Conservation (phyloP, 169 alveolate species). For the Plasmodium inui region DNA sequence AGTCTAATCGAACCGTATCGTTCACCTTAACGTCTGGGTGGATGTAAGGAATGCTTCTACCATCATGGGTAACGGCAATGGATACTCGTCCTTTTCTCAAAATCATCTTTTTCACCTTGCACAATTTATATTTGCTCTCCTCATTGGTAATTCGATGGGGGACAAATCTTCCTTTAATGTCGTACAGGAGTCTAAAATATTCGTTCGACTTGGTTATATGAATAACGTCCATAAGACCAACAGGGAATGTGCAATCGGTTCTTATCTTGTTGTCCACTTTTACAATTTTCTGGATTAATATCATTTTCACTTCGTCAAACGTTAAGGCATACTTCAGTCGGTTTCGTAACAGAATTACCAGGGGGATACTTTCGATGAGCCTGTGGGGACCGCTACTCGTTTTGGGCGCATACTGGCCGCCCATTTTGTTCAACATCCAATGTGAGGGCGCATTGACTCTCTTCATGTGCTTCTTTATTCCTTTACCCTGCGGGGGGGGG, state of each 20-base stretch:
- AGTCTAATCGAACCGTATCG: slow-evolving; percentile 96
- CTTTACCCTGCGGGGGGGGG: slow-evolving; percentile 93
- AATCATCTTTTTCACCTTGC: slow-evolving; percentile 94
- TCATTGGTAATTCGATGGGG: slow-evolving; percentile 95
- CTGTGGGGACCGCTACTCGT: slow-evolving; percentile 98
- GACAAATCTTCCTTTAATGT: slow-evolving; percentile 98
- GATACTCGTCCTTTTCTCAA: slow-evolving; percentile 97
- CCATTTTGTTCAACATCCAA: slow-evolving; percentile 98
- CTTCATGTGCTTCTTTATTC: slow-evolving; percentile 99
- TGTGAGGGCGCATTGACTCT: slow-evolving; percentile 98
- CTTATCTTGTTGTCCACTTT: slow-evolving; percentile 97
- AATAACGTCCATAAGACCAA: slow-evolving; percentile 98
- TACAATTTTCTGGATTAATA: slow-evolving; percentile 96
- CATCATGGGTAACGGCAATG: slow-evolving; percentile 97
- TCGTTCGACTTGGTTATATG: slow-evolving; percentile 95
- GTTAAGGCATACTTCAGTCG: slow-evolving; percentile 95
- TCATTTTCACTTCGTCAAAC: slow-evolving; percentile 94
- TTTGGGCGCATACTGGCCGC: slow-evolving; percentile 95
- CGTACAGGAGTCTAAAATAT: slow-evolving; percentile 96
- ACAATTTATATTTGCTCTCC: slow-evolving; percentile 96
- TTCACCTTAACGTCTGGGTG: slow-evolving; percentile 98
- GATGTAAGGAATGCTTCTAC: slow-evolving; percentile 98
- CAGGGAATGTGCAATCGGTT: slow-evolving; percentile 97
- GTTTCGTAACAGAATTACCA: slow-evolving; percentile 93
- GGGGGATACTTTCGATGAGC: slow-evolving; percentile 97